A percentile compares a stretch with the other conserved stretches of the same genome.
Conservation (phyloP, 345 rosid genomes). For the Pelargonium nanum region DNA sequence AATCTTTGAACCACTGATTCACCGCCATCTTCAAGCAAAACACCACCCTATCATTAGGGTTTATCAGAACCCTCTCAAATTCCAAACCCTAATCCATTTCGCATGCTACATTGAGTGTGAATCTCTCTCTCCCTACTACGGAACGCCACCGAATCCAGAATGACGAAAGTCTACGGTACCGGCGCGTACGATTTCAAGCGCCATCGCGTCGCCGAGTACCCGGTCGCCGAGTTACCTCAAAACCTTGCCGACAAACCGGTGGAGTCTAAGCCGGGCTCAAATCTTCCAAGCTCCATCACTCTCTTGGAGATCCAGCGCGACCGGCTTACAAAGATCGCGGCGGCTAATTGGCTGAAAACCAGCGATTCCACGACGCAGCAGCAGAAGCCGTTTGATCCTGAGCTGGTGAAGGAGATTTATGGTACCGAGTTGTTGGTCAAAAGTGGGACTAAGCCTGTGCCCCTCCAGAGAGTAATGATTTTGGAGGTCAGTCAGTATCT, state of each 20-base stretch:
- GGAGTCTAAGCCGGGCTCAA: slow-evolving; percentile 52
- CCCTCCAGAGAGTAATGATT: slow-evolving; percentile 88
- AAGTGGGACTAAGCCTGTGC: slow-evolving; percentile 75
- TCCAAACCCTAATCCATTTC: slow-evolving; percentile 1
- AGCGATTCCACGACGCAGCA: slow-evolving; percentile 21
- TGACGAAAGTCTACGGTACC: slow-evolving; percentile 90
- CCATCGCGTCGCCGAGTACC: slow-evolving; percentile 96
- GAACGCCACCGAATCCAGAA: slow-evolving; percentile 6
- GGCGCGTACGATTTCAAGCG: slow-evolving; percentile 98
- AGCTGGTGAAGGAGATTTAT: slow-evolving; percentile 74
- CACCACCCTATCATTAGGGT: background rate
- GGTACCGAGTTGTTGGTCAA: slow-evolving; percentile 62
- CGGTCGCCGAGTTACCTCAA: slow-evolving; percentile 38
- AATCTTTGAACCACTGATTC: background rate
- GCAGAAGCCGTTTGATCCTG: slow-evolving; percentile 52
- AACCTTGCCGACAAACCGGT: slow-evolving; percentile 39
- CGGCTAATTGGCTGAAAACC: slow-evolving; percentile 62
- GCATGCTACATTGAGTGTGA: background rate
- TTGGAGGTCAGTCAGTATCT: slow-evolving; percentile 92
- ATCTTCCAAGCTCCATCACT: slow-evolving; percentile 69
- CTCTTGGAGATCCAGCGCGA: slow-evolving; percentile 87
- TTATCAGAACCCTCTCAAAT: background rate
- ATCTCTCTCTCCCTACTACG: background rate
- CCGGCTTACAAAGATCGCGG: slow-evolving; percentile 66
- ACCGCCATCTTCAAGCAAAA: background rate